Conservation (phyloP, 106 monocot genomes). For the Phalaenopsis aphrodite region DNA sequence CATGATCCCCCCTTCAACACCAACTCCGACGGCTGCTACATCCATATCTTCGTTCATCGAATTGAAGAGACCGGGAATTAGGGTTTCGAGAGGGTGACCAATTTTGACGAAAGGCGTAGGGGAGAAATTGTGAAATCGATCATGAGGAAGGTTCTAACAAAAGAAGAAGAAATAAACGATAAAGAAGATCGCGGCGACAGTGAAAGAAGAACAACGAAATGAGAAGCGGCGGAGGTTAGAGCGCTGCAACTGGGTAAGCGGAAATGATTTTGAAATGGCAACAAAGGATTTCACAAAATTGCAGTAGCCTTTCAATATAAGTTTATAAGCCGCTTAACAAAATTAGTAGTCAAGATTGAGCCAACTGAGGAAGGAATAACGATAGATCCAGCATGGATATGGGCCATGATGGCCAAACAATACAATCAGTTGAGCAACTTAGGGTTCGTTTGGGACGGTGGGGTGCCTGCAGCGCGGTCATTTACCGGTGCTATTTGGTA, state of each 20-base stretch:
- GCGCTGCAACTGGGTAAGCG: neutral
- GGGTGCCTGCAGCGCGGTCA: too few relatives aligned
- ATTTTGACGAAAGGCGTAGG: neutral
- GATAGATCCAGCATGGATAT: too few relatives aligned
- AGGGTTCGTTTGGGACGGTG: too few relatives aligned
- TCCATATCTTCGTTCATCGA: constrained; percentile 1
- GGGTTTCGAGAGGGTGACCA: neutral
- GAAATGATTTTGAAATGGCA: too few relatives aligned
- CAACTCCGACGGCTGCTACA: neutral
- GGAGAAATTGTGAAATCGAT: constrained; percentile 1
- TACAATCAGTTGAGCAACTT: too few relatives aligned
- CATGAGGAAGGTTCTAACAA: neutral
- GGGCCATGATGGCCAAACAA: too few relatives aligned
- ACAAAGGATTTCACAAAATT: too few relatives aligned
- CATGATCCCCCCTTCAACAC: neutral
- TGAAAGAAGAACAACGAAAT: neutral
- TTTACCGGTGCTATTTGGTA: too few relatives aligned
- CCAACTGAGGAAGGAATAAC: too few relatives aligned
- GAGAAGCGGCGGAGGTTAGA: neutral
- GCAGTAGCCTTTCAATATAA: too few relatives aligned
- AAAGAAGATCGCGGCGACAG: neutral
- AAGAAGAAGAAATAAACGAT: neutral
- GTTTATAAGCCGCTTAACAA: too few relatives aligned
- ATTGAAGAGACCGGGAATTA: neutral
- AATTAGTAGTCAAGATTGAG: too few relatives aligned